Conservation (phyloP, 2,329 filamentous ascomycete genomes). For the Xylaria sp. region DNA sequence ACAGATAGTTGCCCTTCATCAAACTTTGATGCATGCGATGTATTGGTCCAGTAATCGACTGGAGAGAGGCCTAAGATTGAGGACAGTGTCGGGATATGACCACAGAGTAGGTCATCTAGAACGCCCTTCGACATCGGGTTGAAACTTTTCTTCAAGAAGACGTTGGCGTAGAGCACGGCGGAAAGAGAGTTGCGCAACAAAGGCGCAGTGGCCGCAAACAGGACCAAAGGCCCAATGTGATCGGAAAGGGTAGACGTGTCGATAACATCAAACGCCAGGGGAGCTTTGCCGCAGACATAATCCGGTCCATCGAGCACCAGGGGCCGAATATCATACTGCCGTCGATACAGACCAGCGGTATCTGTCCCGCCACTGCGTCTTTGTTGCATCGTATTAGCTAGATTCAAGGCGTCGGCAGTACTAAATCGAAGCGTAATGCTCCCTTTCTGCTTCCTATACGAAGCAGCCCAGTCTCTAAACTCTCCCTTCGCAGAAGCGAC, state of each 20-base stretch:
- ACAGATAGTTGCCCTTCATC: neutral
- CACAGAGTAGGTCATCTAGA: neutral
- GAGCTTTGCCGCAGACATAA: neutral
- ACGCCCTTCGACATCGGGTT: neutral
- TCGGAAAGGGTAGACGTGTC: neutral
- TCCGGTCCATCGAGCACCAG: neutral
- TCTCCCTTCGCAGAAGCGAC: neutral
- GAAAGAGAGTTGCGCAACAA: neutral
- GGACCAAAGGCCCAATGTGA: neutral
- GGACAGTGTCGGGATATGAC: neutral
- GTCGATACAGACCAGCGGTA: neutral
- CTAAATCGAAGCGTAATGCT: neutral
- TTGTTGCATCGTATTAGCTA: constrained; percentile 4
- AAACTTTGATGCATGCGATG: neutral
- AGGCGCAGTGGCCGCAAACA: neutral
- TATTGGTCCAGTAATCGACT: constrained; percentile 1
- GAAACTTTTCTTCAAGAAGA: neutral
- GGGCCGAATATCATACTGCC: neutral
- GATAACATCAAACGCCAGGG: constrained; percentile 2
- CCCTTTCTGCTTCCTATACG: neutral
- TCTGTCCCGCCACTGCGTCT: neutral
- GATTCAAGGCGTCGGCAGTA: neutral
- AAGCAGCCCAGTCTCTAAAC: neutral
- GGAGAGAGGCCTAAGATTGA: neutral
- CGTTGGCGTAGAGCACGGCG: neutral